Base-by-base conservation (phyloP, 768 basidiomycete species). In the Roridomyces roridus region DNA sequence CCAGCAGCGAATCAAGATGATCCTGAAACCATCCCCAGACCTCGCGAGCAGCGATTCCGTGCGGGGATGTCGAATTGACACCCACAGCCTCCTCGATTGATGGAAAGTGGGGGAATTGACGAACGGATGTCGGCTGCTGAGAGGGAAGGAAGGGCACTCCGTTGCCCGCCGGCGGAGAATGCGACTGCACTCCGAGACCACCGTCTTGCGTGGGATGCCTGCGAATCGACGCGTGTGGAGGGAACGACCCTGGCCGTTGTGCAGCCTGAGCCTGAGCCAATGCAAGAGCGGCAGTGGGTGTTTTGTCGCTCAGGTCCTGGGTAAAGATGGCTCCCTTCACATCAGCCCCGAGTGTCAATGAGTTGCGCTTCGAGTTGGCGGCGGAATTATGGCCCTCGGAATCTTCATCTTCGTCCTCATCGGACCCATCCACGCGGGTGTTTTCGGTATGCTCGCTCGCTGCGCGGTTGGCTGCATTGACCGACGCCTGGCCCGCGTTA, bases 11-110 rank as follows among this genome's bases (percentile, higher is more conserved):
- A 72, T 96, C 92, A 58, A 94, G 79, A 76, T 96, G 94, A 54
- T 93, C 89, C 71, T 91, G 89, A 79, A 96, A 96, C 88, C 91
- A 92, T 26, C 80, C 82, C 94, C 94, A 96, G 6, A 93, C 90
- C 71, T 92, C 91, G 63, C 90, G 85, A 25, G 91, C 93, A 57
- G 88, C 87, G 20, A 92, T 81, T 51, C 86, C 84, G 64, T 94
- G 88, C 25, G 90, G 78, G 42, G 91, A 84, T n/a, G 87, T 83
- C 11, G 89, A 88, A 65, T 79, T 87, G 24, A 84, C 79, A 44
- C 87, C 88, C 35, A 93, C 83, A 20, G 91, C 91, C 73, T 94
- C 92, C 58, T 92, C 92, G 60, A 94, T 91, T 43, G 85, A 86
- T 3, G 93, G 93, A 74, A 94, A 95, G 63, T 88, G 85, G 0